Percentiles rank a stretch among this genome's conserved stretches.
Conservation (phyloP, 768 basidiomycete species). For the Naematelia aurantialba region DNA sequence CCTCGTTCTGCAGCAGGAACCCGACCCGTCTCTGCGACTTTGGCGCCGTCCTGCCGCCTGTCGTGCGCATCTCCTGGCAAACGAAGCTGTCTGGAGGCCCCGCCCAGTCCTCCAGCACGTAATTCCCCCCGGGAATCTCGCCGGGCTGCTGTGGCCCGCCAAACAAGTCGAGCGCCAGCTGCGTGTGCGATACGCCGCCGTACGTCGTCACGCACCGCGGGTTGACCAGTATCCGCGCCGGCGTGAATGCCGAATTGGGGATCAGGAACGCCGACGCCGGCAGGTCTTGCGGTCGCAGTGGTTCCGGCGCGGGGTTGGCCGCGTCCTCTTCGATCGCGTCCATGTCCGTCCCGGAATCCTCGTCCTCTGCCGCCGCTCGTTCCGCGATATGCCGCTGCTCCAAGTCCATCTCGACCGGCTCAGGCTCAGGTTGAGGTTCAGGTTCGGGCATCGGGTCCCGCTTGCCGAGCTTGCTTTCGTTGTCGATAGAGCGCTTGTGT, state of each 20-base stretch:
- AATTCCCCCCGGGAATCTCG: conserved; percentile 62
- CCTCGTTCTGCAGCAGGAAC: conserved; percentile 51
- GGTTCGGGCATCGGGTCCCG: neutral
- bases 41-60: conserved; percentile 52
- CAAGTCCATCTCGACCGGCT: conserved; percentile 1
- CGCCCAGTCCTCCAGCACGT: conserved; percentile 90
- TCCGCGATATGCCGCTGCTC: conserved; percentile 17
- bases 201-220: conserved; percentile 97
- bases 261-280: conserved; percentile 55
- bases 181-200: conserved; percentile 93
- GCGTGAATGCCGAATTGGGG: conserved; percentile 79
- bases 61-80: conserved; percentile 74
- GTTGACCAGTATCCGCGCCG: conserved; percentile 89
- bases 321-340: conserved; percentile 49
- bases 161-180: conserved; percentile 90
- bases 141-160: conserved; percentile 61
- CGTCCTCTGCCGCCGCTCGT: conserved; percentile 34
- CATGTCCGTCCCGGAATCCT: conserved; percentile 45
- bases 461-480: conserved; percentile 1
- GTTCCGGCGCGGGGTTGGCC: conserved; percentile 43
- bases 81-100: conserved; percentile 96
- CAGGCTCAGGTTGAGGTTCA: neutral
- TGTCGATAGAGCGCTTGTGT: conserved; percentile 30
- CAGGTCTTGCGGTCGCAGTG: conserved; percentile 41
- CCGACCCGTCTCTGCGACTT: conserved; percentile 51